Evolutionary conservation across 2,329 filamentous ascomycete species (phyloP).

Genomic region (Aspergillus niger): DNA sequence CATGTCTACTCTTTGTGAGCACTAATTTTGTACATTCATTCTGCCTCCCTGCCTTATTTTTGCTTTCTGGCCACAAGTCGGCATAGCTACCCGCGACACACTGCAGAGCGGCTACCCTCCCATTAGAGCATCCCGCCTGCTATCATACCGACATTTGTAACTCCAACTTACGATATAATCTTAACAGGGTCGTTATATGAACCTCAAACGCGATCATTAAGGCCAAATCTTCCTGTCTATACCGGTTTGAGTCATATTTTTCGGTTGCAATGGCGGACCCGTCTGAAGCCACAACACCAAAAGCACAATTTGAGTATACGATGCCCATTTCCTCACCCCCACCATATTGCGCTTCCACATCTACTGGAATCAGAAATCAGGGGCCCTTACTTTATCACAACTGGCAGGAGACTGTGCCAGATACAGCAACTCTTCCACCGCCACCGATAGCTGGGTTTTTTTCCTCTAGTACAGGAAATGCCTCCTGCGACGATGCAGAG

Average conservation of each 20-base stretch:
- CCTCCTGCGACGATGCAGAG: constrained; percentile 55
- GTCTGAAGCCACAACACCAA: not conserved
- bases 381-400: constrained; percentile 60
- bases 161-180: not conserved
- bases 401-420: constrained; percentile 61
- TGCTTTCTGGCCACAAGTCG: too few relatives aligned
- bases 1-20: too few relatives aligned
- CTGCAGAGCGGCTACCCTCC: too few relatives aligned
- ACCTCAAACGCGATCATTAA: not conserved
- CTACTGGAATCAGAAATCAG: constrained; percentile 28
- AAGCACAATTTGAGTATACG: not conserved
- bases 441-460: constrained; percentile 59
- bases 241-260: not conserved
- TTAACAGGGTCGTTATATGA: not conserved
- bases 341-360: not conserved
- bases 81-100: not conserved
- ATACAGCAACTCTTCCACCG: constrained; percentile 61
- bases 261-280: not conserved
- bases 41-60: too few relatives aligned
- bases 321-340: not conserved
- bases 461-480: constrained; percentile 59
- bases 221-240: not conserved
- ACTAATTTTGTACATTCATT: too few relatives aligned
- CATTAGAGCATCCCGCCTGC: not conserved
- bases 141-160: not conserved